These are phyloP conservation scores for Ustilago shanxiensis DNA, from an alignment of 1,284 basidiomycete species.

Conservation along the genomic window DNA sequence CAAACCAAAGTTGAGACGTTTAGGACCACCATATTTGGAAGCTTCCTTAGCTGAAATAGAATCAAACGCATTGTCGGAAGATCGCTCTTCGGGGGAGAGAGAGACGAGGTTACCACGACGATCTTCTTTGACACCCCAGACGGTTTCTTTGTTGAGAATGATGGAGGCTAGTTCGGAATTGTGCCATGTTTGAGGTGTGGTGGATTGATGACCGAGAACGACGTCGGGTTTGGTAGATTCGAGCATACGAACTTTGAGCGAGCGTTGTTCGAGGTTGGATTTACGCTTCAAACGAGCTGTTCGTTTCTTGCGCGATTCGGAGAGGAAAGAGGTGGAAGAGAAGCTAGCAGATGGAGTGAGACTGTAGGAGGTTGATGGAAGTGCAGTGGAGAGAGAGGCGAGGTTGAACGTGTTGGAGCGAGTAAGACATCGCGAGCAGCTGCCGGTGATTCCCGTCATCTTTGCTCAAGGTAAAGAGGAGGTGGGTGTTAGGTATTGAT, in stretches of 20 bases:
- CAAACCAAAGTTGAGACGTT: constrained; percentile 65
- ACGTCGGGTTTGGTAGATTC: constrained; percentile 76
- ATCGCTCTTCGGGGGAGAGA: constrained; percentile 11
- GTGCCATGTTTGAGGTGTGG: constrained; percentile 61
- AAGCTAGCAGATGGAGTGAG: constrained; percentile 32
- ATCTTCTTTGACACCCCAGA: constrained; percentile 66
- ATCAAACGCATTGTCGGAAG: constrained; percentile 26
- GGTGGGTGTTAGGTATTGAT: background rate
- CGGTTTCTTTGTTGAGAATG: constrained; percentile 60
- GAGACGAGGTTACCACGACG: constrained; percentile 61
- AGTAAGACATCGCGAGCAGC: constrained; percentile 35
- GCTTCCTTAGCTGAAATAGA: constrained; percentile 17
- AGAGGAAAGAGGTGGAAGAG: constrained; percentile 41
- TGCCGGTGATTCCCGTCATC: constrained; percentile 32
- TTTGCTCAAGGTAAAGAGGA: background rate
- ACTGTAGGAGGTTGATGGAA: constrained; percentile 36
- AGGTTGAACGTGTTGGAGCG: constrained; percentile 24
- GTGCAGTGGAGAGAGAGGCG: constrained; percentile 28
- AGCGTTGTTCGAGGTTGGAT: constrained; percentile 67
- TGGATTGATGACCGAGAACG: constrained; percentile 77
- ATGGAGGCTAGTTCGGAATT: constrained; percentile 59
- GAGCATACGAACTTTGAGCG: constrained; percentile 64
- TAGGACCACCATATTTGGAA: constrained; percentile 49
- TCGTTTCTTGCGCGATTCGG: constrained; percentile 58
- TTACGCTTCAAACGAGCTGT: constrained; percentile 62